Evolutionary conservation across 768 basidiomycete genomes (phyloP).

Genomic region (Amanita inopinata): DNA sequence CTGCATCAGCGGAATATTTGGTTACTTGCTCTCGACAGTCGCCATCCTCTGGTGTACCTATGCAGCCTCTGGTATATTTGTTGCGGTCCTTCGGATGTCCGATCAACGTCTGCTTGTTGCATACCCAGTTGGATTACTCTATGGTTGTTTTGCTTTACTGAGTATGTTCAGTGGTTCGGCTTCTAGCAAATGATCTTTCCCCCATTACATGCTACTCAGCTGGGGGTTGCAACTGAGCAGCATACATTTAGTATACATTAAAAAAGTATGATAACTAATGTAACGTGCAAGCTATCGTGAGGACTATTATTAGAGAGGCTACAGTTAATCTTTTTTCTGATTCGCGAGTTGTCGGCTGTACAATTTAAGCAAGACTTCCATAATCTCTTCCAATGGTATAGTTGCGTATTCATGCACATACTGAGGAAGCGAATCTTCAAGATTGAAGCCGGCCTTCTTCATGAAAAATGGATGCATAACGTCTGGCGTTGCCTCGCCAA

Average conservation of each 20-base stretch:
- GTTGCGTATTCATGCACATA: slow-evolving; percentile 85
- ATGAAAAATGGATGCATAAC: slow-evolving; percentile 84
- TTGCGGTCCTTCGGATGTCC: slow-evolving; percentile 90
- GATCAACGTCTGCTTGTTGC: slow-evolving; percentile 92
- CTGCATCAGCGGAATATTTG: slow-evolving; percentile 58
- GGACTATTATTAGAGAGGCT: slow-evolving; percentile 9
- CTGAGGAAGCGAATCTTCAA: slow-evolving; percentile 78
- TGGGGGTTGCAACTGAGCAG: no score
- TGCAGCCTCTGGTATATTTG: slow-evolving; percentile 91
- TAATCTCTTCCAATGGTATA: slow-evolving; percentile 74
- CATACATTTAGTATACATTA: slow-evolving; percentile 6
- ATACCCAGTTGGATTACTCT: slow-evolving; percentile 90
- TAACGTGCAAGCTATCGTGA: background rate
- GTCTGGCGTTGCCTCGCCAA: slow-evolving; percentile 84
- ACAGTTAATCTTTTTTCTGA: slow-evolving; percentile 6
- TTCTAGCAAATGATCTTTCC: slow-evolving; percentile 2
- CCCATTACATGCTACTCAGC: slow-evolving; percentile 13
- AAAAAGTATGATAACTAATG: slow-evolving; percentile 10
- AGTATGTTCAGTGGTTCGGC: slow-evolving; percentile 67
- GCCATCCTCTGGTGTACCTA: slow-evolving; percentile 97
- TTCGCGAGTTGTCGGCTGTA: slow-evolving; percentile 64
- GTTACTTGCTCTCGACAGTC: slow-evolving; percentile 72
- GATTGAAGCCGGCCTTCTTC: slow-evolving; percentile 74
- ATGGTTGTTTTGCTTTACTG: slow-evolving; percentile 88
- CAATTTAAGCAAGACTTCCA: slow-evolving; percentile 66